A percentile compares a stretch with the other conserved stretches of the same genome.
phyloP scores from a whole-genome alignment of 2,329 filamentous ascomycete species.

The Gyromitra esculenta region DNA sequence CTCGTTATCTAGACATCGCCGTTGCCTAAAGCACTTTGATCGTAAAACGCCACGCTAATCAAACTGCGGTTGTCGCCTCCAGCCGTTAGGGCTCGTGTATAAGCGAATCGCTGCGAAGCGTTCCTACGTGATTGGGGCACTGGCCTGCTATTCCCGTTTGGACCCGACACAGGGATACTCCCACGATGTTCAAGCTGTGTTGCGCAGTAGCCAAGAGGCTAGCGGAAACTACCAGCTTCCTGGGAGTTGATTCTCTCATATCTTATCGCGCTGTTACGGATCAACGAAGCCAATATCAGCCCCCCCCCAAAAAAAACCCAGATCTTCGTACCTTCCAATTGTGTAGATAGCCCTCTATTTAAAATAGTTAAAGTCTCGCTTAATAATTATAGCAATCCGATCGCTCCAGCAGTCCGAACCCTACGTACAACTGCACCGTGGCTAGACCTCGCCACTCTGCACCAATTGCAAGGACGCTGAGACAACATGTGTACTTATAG shows the following conservation, averaged over 20 bases:
- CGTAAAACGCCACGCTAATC: not conserved
- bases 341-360: not conserved
- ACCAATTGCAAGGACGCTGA: not conserved
- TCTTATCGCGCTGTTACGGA: constrained; percentile 13
- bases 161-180: constrained; percentile 21
- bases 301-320: not conserved
- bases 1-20: constrained; percentile 23
- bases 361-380: not conserved
- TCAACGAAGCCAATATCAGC: constrained; percentile 6
- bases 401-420: not conserved
- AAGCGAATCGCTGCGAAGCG: constrained; percentile 6
- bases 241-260: constrained; percentile 25
- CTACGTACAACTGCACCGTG: not conserved
- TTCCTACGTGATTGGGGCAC: not conserved
- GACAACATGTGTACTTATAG: not conserved
- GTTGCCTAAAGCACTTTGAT: constrained; percentile 6
- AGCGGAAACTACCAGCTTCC: not conserved
- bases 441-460: not conserved
- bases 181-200: constrained; percentile 32
- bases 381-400: not conserved
- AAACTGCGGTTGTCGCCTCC: constrained; percentile 21
- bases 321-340: constrained; percentile 24
- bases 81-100: not conserved
- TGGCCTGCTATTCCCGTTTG: not conserved
- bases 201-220: not conserved